Base-by-base conservation (phyloP, 345 rosid species). In the Firmiana major region DNA sequence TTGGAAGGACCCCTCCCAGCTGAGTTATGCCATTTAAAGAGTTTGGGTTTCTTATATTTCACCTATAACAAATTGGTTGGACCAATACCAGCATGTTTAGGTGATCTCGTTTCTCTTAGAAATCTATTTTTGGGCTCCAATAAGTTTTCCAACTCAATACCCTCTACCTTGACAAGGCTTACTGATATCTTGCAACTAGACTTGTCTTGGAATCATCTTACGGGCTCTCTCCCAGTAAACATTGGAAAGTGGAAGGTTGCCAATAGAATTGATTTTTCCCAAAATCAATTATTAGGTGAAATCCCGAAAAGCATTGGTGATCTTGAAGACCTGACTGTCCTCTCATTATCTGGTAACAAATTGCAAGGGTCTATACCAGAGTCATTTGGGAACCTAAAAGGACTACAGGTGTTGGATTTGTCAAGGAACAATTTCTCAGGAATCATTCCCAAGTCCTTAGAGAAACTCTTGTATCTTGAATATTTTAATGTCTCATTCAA, bases 391-490 rank as follows among this genome's bases (percentile, higher is more conserved):
- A n/a, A n/a, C 0, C 17, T 83, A 42, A 9, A 13, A 53, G 48
- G 45, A 77, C 34, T 82, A 75, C 75, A 71, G 15, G 8, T 16
- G 75, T 82, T 82, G 13, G 78, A 82, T 73, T n/a, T 77, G 5
- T 77, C 81, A 1, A 67, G 34, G 1, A 77, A 77, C 28, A 59
- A 49, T 79, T 45, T 81, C 28, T 77, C 78, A 12, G 76, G 80
- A 9, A 11, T 1, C 0, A 81, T 81, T 68, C 84, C 84, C 31
- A 66, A 17, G 8, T 81, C 84, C 1, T 12, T 82, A 9, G 72
- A 71, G 9, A 21, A 5, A 9, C 75, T 82, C 1, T 28, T 1
- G n/a, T 26, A 45, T 16, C 49, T 79, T 19, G 31, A 58, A 6
- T 12, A 40, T 31, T 7, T 78, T 0, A 81, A 81, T 55, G 43